Evolutionary conservation across 2,329 filamentous ascomycete species (phyloP).

Genomic region (Dryadomyces quercivorus): DNA sequence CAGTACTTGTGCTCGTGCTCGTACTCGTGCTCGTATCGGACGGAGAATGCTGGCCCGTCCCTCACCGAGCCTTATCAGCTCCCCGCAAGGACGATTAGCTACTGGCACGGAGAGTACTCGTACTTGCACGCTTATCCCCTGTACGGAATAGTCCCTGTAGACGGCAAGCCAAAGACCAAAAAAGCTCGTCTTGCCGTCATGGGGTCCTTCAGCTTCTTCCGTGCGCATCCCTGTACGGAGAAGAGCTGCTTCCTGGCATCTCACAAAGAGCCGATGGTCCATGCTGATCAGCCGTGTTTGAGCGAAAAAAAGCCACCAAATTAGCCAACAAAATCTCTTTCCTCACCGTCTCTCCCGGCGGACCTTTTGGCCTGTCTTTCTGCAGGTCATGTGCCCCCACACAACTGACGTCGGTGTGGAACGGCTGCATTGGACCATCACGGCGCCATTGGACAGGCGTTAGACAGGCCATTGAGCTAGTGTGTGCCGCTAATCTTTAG

Average conservation of each 20-base stretch:
- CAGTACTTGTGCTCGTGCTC: background rate
- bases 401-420: background rate
- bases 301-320: too few species aligned
- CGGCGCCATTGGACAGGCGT: conserved; percentile 3
- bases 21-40: background rate
- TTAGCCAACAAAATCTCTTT: too few species aligned
- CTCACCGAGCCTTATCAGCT: background rate
- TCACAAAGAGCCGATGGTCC: background rate
- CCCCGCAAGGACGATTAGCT: background rate
- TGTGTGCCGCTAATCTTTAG: background rate
- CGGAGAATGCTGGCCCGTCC: background rate
- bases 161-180: too few species aligned
- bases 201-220: background rate
- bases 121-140: too few species aligned
- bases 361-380: background rate
- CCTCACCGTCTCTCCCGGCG: too few species aligned
- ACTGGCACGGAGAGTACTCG: too few species aligned
- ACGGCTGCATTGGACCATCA: background rate
- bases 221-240: background rate
- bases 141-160: too few species aligned
- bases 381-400: background rate
- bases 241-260: background rate
- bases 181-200: background rate
- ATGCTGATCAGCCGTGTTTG: background rate
- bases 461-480: background rate